These are phyloP conservation scores for Lachancea nothofagi DNA, from an alignment of 805 yeast genomes.

Conservation along the genomic window DNA sequence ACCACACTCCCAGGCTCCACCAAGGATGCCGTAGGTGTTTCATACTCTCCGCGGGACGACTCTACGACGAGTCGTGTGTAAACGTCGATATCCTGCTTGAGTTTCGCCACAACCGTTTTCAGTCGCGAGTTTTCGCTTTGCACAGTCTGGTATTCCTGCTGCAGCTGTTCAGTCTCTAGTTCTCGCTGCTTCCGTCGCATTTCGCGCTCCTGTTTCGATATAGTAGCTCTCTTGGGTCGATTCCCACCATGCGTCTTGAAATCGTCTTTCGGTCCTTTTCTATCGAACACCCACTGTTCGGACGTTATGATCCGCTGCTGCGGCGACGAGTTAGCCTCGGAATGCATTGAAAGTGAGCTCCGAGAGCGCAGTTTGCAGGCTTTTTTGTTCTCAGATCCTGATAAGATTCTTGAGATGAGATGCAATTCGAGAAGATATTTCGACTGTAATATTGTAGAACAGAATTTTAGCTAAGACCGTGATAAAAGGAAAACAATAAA, in stretches of 20 bases:
- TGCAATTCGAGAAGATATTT: too few species aligned
- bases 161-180: slow-evolving; percentile 19
- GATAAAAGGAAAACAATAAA: too few species aligned
- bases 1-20: slow-evolving; percentile 8
- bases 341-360: slow-evolving; percentile 1
- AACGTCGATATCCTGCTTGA: slow-evolving; percentile 23
- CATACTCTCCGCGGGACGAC: slow-evolving; percentile 1
- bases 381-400: too few species aligned
- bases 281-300: slow-evolving; percentile 19
- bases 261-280: slow-evolving; percentile 8
- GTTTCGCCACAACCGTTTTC: slow-evolving; percentile 20
- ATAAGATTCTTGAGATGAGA: too few species aligned
- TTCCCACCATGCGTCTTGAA: slow-evolving; percentile 3
- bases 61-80: slow-evolving; percentile 16
- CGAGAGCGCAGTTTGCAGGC: too few species aligned
- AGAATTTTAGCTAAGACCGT: too few species aligned
- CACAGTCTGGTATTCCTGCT: slow-evolving; percentile 22
- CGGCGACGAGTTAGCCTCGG: slow-evolving; percentile 11
- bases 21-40: slow-evolving; percentile 3
- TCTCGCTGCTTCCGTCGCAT: slow-evolving; percentile 12
- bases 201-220: slow-evolving; percentile 10
- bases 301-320: slow-evolving; percentile 22
- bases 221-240: slow-evolving; percentile 7
- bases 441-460: too few species aligned
- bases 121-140: slow-evolving; percentile 25